Evolutionary conservation across 768 basidiomycete genomes (phyloP).

Genomic region (Naematelia aurantialba): DNA sequence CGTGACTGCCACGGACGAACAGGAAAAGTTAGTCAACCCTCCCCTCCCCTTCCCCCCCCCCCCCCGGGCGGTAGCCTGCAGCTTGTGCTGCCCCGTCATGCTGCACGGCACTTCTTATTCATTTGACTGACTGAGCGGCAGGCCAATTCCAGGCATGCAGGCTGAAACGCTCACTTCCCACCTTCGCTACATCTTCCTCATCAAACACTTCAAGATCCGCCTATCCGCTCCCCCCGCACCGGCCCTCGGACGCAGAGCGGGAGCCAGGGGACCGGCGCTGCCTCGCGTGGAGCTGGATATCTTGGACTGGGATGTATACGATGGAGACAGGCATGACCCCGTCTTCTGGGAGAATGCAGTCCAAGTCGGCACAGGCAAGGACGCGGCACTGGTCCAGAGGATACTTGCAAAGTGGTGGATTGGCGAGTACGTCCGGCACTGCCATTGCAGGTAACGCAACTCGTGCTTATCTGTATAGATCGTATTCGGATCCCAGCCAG

Average conservation of each 20-base stretch:
- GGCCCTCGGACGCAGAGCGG: background rate
- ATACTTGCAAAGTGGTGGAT: slow-evolving; percentile 39
- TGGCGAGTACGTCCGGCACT: slow-evolving; percentile 31
- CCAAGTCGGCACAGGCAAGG: slow-evolving; percentile 18
- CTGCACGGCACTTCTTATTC: background rate
- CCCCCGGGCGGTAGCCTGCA: too few species aligned
- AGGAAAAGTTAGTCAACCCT: slow-evolving; percentile 37
- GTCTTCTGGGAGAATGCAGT: slow-evolving; percentile 13
- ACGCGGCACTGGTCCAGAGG: slow-evolving; percentile 21
- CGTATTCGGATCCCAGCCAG: background rate
- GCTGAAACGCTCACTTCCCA: slow-evolving; percentile 31
- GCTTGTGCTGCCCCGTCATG: too few species aligned
- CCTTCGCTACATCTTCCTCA: slow-evolving; percentile 26
- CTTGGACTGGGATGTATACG: slow-evolving; percentile 21
- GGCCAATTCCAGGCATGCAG: slow-evolving; percentile 8
- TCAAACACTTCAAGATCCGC: slow-evolving; percentile 17
- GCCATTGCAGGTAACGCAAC: background rate
- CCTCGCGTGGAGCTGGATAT: slow-evolving; percentile 16
- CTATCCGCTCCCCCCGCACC: slow-evolving; percentile 4
- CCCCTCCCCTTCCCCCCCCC: too few species aligned
- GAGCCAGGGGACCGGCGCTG: background rate
- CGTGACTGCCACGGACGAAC: slow-evolving; percentile 25
- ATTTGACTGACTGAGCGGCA: slow-evolving; percentile 5
- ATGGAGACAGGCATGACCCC: slow-evolving; percentile 28
- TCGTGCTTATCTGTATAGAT: background rate